Percentiles rank a stretch among this genome's conserved stretches.
Conservation (phyloP, 257 asterid genomes). For the Henckelia pumila region DNA sequence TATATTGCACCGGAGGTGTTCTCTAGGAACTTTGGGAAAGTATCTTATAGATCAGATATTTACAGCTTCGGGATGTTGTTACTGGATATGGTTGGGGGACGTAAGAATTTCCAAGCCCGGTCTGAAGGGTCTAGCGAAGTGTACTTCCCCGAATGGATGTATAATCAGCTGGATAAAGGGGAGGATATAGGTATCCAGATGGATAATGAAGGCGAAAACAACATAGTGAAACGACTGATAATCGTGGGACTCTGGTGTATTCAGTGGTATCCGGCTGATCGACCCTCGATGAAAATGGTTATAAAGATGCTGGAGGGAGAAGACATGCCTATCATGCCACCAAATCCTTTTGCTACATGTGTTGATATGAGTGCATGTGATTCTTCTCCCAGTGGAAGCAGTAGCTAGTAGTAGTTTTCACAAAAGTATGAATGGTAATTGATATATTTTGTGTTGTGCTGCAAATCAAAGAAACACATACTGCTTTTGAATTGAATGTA, state of each 20-base stretch:
- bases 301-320: no score
- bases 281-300: slow-evolving; percentile 57
- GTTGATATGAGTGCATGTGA: no score
- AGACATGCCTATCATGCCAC: no score
- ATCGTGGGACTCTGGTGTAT: slow-evolving; percentile 80
- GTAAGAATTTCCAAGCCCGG: slow-evolving; percentile 34
- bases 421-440: no score
- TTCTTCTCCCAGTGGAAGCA: no score
- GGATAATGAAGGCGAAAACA: slow-evolving; percentile 46
- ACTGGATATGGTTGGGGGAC: slow-evolving; percentile 62
- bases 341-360: no score
- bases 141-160: slow-evolving; percentile 79
- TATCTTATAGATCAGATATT: slow-evolving; percentile 65
- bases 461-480: no score
- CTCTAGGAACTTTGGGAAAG: slow-evolving; percentile 72
- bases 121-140: slow-evolving; percentile 37
- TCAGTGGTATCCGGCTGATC: slow-evolving; percentile 74
- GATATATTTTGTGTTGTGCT: no score
- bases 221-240: slow-evolving; percentile 52
- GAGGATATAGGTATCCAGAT: slow-evolving; percentile 48
- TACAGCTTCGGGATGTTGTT: slow-evolving; percentile 73
- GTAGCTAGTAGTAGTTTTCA: no score
- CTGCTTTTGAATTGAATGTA: no score
- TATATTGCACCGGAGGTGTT: slow-evolving; percentile 75
- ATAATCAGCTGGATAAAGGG: slow-evolving; percentile 65